Base-by-base conservation (phyloP, 1,284 basidiomycete species). In the Waitea zeae region DNA sequence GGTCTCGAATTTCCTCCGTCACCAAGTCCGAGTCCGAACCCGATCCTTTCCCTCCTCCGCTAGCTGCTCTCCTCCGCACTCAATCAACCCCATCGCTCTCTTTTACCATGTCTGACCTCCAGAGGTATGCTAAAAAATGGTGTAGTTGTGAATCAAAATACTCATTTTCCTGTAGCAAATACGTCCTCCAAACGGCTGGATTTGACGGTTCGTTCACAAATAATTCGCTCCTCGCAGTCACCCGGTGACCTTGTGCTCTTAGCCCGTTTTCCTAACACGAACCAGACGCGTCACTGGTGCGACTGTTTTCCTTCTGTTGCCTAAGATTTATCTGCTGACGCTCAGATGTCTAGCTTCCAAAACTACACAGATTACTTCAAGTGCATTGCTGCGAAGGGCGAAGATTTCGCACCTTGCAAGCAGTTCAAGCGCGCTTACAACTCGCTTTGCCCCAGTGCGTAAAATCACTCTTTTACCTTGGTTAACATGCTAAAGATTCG, bases 351-450 rank as follows among this genome's bases (percentile, higher is more conserved):
- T 44, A 84, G 79, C 58, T 87, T 79, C 77, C 92, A 96, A 64
- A 92, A 90, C 63, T 96, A 89, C 59, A 80, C 83, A 41, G 89
- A 98, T 62, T 95, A 93, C 70, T 87, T 88, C 78, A 95, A 93
- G 61, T 99, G 95, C 57, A 65, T 97, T 49, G 66, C 84, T 51
- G 90, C 89, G 48, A 97, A 96, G 67, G 95, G 95, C 45, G 93
- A 98, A 50, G 95, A 98, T 41, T 97, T 80, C 56, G 76, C 80
- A 15, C 90, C 95, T 6, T 98, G 95, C 82, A 90, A 93, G 66
- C 90, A 96, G 64, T 99, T 99, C 78, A 88, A 83, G 67, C 76
- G 79, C 54, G 86, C 88, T 24, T 99, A 89, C 70, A 72, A 88
- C 67, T 90, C 92, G 36, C 75, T 98, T 43, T 99, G 95, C 67